These are phyloP conservation scores for Aspergillus tanneri DNA, from an alignment of 2,329 filamentous ascomycete species.

Conservation along the genomic window DNA sequence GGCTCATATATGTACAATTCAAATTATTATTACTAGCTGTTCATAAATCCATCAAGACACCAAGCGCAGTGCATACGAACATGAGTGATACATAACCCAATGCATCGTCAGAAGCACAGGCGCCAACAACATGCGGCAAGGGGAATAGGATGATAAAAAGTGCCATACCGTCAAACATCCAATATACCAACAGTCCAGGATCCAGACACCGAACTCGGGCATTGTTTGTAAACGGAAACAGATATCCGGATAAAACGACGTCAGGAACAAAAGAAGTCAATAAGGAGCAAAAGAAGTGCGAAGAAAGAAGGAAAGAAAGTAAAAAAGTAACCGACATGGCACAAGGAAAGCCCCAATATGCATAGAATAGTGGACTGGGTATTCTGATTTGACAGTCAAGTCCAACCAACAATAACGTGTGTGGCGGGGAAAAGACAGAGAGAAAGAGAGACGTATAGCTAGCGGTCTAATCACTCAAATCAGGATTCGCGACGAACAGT, in stretches of 20 bases:
- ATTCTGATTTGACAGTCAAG: background rate
- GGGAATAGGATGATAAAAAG: conserved; percentile 16
- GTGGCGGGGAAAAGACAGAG: too few relatives aligned
- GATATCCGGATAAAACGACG: background rate
- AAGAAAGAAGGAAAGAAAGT: background rate
- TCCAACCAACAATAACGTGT: background rate
- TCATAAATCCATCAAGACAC: conserved; percentile 17
- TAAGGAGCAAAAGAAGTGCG: background rate
- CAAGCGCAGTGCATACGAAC: conserved; percentile 12
- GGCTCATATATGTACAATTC: conserved; percentile 25
- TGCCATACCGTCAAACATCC: conserved; percentile 3
- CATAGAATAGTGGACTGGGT: background rate
- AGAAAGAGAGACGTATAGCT: background rate
- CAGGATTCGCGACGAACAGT: conserved; percentile 50
- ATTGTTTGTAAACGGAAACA: background rate
- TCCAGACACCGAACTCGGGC: background rate
- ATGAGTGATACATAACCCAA: conserved; percentile 8
- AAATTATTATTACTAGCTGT: conserved; percentile 25
- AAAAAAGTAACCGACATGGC: background rate
- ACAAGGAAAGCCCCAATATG: background rate
- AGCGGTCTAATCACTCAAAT: conserved; percentile 40
- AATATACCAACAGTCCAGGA: background rate
- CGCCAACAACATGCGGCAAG: conserved; percentile 12
- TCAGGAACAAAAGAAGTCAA: background rate
- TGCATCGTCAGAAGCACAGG: conserved; percentile 7